Evolutionary conservation across 768 basidiomycete species (phyloP).

Genomic region (Mycena belliarum): DNA sequence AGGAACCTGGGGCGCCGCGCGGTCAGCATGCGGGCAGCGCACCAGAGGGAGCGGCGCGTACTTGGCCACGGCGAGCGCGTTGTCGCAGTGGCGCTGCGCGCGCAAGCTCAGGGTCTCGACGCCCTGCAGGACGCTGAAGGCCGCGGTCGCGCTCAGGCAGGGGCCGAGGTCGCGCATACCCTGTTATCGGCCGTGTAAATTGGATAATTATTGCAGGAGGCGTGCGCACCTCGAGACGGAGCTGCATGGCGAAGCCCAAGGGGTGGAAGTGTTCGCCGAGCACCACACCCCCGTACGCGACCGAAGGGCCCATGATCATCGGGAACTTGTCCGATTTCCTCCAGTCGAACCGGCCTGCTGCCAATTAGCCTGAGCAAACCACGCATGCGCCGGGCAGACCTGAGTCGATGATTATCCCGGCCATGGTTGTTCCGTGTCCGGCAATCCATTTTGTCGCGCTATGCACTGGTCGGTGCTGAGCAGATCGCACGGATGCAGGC

Average conservation of each 20-base stretch:
- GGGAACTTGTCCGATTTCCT: slow-evolving; percentile 67
- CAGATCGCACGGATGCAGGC: no score
- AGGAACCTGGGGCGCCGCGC: slow-evolving; percentile 45
- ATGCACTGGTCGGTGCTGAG: slow-evolving; percentile 64
- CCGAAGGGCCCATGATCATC: slow-evolving; percentile 69
- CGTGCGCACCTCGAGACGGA: slow-evolving; percentile 48
- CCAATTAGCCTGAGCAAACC: no score
- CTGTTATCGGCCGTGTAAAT: slow-evolving; percentile 21
- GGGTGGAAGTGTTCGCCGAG: slow-evolving; percentile 69
- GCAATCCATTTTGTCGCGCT: slow-evolving; percentile 87
- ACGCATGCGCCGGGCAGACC: neutral
- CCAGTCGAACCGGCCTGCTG: slow-evolving; percentile 68
- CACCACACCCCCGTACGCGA: slow-evolving; percentile 75
- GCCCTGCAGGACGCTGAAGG: slow-evolving; percentile 77
- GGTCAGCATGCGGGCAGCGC: neutral
- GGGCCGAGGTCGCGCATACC: slow-evolving; percentile 70
- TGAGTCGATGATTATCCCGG: slow-evolving; percentile 60
- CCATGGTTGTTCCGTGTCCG: slow-evolving; percentile 79
- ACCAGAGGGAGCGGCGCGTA: slow-evolving; percentile 23
- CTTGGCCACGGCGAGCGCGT: slow-evolving; percentile 68
- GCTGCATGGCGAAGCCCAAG: slow-evolving; percentile 63
- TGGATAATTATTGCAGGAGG: no score
- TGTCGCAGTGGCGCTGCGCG: slow-evolving; percentile 68
- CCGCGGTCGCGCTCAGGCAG: slow-evolving; percentile 66
- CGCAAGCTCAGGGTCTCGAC: slow-evolving; percentile 77